phyloP scores from a whole-genome alignment of 1,139 yeast species.

The Zygosaccharomyces pseudobailii region DNA sequence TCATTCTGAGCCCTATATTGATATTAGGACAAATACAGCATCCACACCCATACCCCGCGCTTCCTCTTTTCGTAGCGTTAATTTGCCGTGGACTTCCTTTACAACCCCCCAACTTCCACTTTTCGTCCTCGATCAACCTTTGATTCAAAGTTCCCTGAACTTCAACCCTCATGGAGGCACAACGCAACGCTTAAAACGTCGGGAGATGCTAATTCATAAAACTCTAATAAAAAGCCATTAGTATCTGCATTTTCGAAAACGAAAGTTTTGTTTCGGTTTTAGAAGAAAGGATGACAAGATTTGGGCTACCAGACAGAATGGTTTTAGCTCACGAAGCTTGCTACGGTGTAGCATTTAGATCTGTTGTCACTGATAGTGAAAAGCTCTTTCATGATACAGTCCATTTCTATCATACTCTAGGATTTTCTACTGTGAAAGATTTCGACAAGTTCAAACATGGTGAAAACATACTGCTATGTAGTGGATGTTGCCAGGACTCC shows the following conservation, averaged over 20 bases:
- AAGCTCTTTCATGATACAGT: conserved; percentile 44
- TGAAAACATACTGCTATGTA: conserved; percentile 31
- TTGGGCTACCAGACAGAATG: conserved; percentile 3
- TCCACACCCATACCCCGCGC: neutral
- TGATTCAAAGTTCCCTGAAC: neutral
- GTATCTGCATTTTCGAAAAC: neutral
- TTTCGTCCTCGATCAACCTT: conserved; percentile 1
- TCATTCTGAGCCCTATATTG: neutral
- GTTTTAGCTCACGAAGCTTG: conserved; percentile 29
- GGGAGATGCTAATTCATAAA: conserved; percentile 1
- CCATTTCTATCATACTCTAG: conserved; percentile 51
- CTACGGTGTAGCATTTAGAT: conserved; percentile 47
- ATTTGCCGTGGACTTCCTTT: conserved; percentile 1
- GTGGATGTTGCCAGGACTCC: conserved; percentile 62
- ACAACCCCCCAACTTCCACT: conserved; percentile 2
- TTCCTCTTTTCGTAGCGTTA: neutral
- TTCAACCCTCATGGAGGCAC: neutral
- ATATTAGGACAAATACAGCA: neutral
- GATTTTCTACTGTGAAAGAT: conserved; percentile 57
- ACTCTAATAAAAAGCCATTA: conserved; percentile 3
- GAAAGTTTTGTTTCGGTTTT: neutral
- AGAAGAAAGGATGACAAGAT: neutral
- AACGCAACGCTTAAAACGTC: conserved; percentile 3
- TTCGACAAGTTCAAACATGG: conserved; percentile 38
- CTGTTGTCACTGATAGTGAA: conserved; percentile 53